Evolutionary conservation across 306 rosid genomes (phyloP).

Genomic region (Cotoneaster glaucophyllus): DNA sequence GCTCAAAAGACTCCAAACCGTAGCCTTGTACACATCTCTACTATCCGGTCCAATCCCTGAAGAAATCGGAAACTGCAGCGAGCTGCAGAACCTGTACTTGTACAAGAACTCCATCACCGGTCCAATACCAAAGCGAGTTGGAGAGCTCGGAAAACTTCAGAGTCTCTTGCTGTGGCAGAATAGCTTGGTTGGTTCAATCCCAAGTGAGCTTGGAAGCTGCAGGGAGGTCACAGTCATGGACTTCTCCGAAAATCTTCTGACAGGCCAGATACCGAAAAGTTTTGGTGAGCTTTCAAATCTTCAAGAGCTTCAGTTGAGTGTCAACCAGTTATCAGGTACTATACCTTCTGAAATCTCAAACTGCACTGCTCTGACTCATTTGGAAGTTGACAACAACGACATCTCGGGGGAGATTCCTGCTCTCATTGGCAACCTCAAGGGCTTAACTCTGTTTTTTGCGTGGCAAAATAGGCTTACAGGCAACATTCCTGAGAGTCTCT

Average conservation of each 20-base stretch:
- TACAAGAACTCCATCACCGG: slow-evolving; percentile 70
- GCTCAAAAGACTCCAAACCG: slow-evolving; percentile 50
- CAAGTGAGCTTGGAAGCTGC: slow-evolving; percentile 65
- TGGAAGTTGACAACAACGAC: slow-evolving; percentile 76
- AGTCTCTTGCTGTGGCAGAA: slow-evolving; percentile 68
- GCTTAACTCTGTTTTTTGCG: slow-evolving; percentile 58
- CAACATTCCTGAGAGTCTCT: slow-evolving; percentile 61
- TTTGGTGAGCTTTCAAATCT: slow-evolving; percentile 56
- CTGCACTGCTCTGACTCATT: slow-evolving; percentile 48
- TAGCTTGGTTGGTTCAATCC: slow-evolving; percentile 56
- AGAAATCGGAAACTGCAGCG: slow-evolving; percentile 77
- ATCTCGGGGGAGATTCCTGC: slow-evolving; percentile 65
- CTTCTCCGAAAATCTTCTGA: slow-evolving; percentile 65
- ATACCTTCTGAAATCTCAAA: slow-evolving; percentile 67
- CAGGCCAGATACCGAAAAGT: slow-evolving; percentile 65
- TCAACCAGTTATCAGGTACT: slow-evolving; percentile 57
- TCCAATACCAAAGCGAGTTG: slow-evolving; percentile 52
- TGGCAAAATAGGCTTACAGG: slow-evolving; percentile 77
- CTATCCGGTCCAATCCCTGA: slow-evolving; percentile 78
- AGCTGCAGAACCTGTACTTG: slow-evolving; percentile 60
- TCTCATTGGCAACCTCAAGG: slow-evolving; percentile 59
- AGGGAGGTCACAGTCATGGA: slow-evolving; percentile 47
- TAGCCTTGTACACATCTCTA: slow-evolving; percentile 60
- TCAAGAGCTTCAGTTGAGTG: slow-evolving; percentile 74
- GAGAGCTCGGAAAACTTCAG: slow-evolving; percentile 53